Percentiles rank a stretch among this genome's conserved stretches.
Evolutionary conservation across 164 flowering plant genomes (phyloP).

Genomic region (Vitis vinifera): ASM3070453v1 NC_081813.1:799501-800000

Average conservation of each 20-base stretch:
- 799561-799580: constrained; percentile 76
- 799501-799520: constrained; percentile 52
- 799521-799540: constrained; percentile 87
- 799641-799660: constrained; percentile 84
- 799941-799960: constrained; percentile 96
- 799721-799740: constrained; percentile 61
- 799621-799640: constrained; percentile 68
- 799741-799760: constrained; percentile 69
- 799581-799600: constrained; percentile 79
- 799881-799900: constrained; percentile 70
- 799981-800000: constrained; percentile 80
- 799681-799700: constrained; percentile 52
- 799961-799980: constrained; percentile 91
- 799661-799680: constrained; percentile 71
- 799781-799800: constrained; percentile 77
- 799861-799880: constrained; percentile 91
- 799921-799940: constrained; percentile 81
- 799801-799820: constrained; percentile 78
- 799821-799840: constrained; percentile 90
- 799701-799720: constrained; percentile 35
- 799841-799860: constrained; percentile 93
- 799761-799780: constrained; percentile 71
- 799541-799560: constrained; percentile 75
- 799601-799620: constrained; percentile 73
- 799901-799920: constrained; percentile 63